Evolutionary conservation across 495 filamentous ascomycete species (phyloP).

Genomic region (Xylaria flabelliformis): DNA sequence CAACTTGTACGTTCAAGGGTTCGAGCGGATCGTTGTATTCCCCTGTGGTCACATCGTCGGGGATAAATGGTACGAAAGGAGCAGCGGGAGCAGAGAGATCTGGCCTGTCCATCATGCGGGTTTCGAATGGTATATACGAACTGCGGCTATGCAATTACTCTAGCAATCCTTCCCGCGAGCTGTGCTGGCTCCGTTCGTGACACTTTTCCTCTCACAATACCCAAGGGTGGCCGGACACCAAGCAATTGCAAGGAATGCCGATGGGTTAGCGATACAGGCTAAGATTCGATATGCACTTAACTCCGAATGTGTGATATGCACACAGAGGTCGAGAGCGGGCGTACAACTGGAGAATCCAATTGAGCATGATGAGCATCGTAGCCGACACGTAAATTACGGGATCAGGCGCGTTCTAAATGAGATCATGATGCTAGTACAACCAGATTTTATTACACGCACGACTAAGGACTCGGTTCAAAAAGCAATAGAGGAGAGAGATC

Average conservation of each 20-base stretch:
- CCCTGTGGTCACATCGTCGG: slow-evolving; percentile 41
- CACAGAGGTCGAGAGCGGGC: slow-evolving; percentile 17
- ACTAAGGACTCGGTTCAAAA: slow-evolving; percentile 29
- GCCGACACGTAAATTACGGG: slow-evolving; percentile 30
- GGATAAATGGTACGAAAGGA: slow-evolving; percentile 35
- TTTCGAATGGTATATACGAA: slow-evolving; percentile 33
- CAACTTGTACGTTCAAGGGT: slow-evolving; percentile 27
- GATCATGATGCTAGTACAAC: slow-evolving; percentile 30
- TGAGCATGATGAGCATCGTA: slow-evolving; percentile 29
- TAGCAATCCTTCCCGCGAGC: slow-evolving; percentile 30
- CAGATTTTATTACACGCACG: slow-evolving; percentile 38
- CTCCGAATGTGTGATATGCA: slow-evolving; percentile 35
- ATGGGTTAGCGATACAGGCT: slow-evolving; percentile 31
- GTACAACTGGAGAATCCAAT: slow-evolving; percentile 20
- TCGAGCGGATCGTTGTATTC: slow-evolving; percentile 34
- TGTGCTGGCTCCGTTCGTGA: slow-evolving; percentile 32
- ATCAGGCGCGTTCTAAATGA: slow-evolving; percentile 27
- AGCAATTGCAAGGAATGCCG: slow-evolving; percentile 35
- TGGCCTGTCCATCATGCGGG: slow-evolving; percentile 36
- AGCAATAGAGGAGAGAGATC: slow-evolving; percentile 30
- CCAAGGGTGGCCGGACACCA: slow-evolving; percentile 32
- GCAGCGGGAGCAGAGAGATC: slow-evolving; percentile 5
- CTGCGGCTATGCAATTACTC: slow-evolving; percentile 34
- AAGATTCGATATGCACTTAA: slow-evolving; percentile 32
- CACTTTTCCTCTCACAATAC: slow-evolving; percentile 37